Conservation (phyloP, 306 rosid genomes). For the Phaseolus lunatus region DNA sequence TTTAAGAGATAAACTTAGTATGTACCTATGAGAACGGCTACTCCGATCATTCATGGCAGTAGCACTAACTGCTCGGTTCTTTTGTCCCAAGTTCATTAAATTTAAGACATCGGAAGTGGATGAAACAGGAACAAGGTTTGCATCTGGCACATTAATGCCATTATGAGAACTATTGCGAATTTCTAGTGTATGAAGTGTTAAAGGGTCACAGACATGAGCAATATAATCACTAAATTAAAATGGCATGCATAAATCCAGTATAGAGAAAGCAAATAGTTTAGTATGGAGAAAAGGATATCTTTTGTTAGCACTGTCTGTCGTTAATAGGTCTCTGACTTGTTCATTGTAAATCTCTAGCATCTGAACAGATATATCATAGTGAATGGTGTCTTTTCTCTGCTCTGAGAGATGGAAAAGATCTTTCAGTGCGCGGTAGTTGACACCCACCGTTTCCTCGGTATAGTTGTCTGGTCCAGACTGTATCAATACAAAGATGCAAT, state of each 20-base stretch:
- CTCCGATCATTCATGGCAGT: constrained; percentile 94
- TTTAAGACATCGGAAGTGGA: constrained; percentile 75
- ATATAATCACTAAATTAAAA: constrained; percentile 26
- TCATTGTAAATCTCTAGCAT: constrained; percentile 66
- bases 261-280: neutral
- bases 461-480: constrained; percentile 83
- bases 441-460: constrained; percentile 83
- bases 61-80: constrained; percentile 82
- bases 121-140: constrained; percentile 79
- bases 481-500: constrained; percentile 39
- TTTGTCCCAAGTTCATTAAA: constrained; percentile 87
- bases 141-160: constrained; percentile 94
- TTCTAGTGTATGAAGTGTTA: constrained; percentile 70
- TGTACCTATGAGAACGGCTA: constrained; percentile 93
- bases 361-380: constrained; percentile 54
- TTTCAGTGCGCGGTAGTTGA: constrained; percentile 83
- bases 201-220: constrained; percentile 44
- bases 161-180: constrained; percentile 81
- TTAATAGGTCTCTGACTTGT: constrained; percentile 62
- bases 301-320: constrained; percentile 61
- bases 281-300: constrained; percentile 78
- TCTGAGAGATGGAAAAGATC: constrained; percentile 81
- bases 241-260: constrained; percentile 10
- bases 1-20: neutral
- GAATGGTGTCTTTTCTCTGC: constrained; percentile 52